Base-by-base conservation (phyloP, 306 rosid genomes). In the Acacia acuminata region DNA sequence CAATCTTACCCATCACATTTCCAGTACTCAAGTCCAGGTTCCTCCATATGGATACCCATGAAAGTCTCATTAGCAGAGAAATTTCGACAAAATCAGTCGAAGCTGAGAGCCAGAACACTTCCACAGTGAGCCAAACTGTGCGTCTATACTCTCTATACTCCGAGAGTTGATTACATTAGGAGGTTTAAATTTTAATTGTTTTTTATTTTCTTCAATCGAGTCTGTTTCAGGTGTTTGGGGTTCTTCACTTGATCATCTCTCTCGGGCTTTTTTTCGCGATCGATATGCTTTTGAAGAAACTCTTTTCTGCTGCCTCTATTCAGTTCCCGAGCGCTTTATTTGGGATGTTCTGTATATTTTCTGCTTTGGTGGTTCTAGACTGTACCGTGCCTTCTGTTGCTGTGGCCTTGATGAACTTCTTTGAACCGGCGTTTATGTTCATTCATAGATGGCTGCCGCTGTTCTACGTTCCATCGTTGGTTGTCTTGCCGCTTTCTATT, bases 371-470 rank as follows among this genome's bases (percentile, higher is more conserved):
- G 22, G 75, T 83, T 86, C 93, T 96, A 30, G 98, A 96, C 78
- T 78, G 89, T 56, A 91, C 92, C 40, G 83, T 90, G 64, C 96
- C 98, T 0, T 74, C 90, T 43, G 93, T 92, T 17, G 98, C 97
- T 1, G 77, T 77, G 8, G 85, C 91, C 81, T 78, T 93, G 88
- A 71, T 90, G 92, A 85, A 81, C 71, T 96, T 93, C 90, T 96
- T 96, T 82, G 87, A 93, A 77, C 99, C 99, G 2, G 99, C 94
- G 34, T 88, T 91, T 43, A 8, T 92, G 87, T 96, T 96, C 79
- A 96, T 96, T 70, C 98, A 96, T 85, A 91, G 98, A 83, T 96
- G 98, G 96, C 94, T 96, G 13, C 98, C 99, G 7, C 83, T 96
- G 86, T 96, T 93, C 81, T 96, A 96, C 67, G 98, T 96, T 84